Evolutionary conservation across 1,284 basidiomycete genomes (phyloP).

Genomic region (Bondarzewia mesenterica): DNA sequence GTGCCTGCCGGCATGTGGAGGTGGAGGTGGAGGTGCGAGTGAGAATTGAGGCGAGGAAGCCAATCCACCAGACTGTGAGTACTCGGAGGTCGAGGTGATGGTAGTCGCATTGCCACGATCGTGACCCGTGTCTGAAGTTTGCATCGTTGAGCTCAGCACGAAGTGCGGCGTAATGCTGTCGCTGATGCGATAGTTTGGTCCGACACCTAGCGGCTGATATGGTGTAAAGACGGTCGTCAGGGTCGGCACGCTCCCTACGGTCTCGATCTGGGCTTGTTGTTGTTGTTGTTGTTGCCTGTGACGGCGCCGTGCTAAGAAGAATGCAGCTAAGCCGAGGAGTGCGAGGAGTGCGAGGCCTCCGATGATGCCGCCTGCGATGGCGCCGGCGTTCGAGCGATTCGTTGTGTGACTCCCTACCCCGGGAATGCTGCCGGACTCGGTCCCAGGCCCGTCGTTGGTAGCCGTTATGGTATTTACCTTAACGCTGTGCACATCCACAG

Average conservation of each 20-base stretch:
- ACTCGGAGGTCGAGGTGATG: background rate
- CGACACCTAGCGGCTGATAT: background rate
- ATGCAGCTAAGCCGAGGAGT: background rate
- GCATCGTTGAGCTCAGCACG: background rate
- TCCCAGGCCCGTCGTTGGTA: background rate
- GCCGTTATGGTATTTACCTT: background rate
- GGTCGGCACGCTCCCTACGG: background rate
- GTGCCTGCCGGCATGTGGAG: background rate
- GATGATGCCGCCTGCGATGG: slow-evolving; percentile 4
- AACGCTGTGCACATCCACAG: background rate
- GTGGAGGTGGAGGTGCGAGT: slow-evolving; percentile 14
- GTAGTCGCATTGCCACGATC: background rate
- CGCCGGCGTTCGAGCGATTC: background rate
- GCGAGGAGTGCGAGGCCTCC: slow-evolving; percentile 6
- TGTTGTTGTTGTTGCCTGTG: background rate
- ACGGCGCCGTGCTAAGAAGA: slow-evolving; percentile 6
- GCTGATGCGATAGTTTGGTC: slow-evolving; percentile 2
- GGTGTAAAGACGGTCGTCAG: background rate
- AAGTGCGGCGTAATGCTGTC: background rate
- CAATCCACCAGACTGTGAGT: slow-evolving; percentile 18
- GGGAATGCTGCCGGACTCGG: background rate
- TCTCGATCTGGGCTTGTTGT: background rate
- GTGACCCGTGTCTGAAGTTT: background rate
- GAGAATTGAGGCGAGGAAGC: slow-evolving; percentile 22
- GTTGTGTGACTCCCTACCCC: background rate